A percentile compares a stretch with the other conserved stretches of the same genome.
Evolutionary conservation across 305 asterid species (phyloP).

Genomic region (Fraxinus greggii): DNA sequence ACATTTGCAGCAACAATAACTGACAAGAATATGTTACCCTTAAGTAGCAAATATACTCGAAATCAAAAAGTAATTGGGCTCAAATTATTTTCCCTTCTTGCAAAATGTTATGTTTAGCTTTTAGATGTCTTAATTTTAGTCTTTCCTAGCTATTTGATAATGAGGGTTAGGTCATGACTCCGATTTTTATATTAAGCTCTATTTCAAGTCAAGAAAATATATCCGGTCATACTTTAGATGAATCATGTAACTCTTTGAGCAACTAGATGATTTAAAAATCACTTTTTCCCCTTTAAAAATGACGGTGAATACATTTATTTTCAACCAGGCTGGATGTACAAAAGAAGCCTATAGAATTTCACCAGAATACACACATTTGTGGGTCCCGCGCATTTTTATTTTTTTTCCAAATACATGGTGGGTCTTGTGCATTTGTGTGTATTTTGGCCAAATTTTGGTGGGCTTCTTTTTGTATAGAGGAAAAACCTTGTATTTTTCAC

Average conservation of each 20-base stretch:
- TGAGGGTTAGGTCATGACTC: neutral
- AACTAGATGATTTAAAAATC: neutral
- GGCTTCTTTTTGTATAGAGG: no score
- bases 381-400: no score
- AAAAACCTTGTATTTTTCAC: neutral
- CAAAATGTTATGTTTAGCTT: neutral
- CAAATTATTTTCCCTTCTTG: neutral
- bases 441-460: no score
- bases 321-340: no score
- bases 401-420: no score
- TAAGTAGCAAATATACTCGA: neutral
- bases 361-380: no score
- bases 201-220: neutral
- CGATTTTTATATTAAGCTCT: neutral
- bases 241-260: neutral
- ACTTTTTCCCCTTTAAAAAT: no score
- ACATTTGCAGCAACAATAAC: neutral
- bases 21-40: neutral
- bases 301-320: no score
- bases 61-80: neutral
- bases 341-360: no score
- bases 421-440: no score
- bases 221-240: neutral
- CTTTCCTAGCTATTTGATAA: neutral
- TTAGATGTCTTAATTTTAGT: neutral